Percentiles rank a stretch among this genome's conserved stretches.
Evolutionary conservation across 2,329 filamentous ascomycete genomes (phyloP).

Genomic region (Diaporthe caulivora): DNA sequence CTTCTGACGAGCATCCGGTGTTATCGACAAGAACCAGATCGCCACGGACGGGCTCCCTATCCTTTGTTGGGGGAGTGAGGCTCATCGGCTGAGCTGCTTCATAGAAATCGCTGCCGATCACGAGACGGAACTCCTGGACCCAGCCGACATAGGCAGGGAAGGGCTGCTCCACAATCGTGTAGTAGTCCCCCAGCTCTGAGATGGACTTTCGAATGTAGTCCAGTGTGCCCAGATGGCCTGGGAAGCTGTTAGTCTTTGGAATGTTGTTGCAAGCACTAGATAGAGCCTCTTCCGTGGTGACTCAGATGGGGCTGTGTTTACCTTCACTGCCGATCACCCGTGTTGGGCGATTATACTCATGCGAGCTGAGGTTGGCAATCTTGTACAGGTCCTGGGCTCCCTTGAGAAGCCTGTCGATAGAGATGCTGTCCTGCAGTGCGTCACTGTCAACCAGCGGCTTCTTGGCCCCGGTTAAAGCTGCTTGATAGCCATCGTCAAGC

Average conservation of each 20-base stretch:
- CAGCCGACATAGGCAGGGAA: slow-evolving; percentile 73
- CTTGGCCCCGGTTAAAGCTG: slow-evolving; percentile 27
- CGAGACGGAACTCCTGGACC: slow-evolving; percentile 69
- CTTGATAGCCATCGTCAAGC: slow-evolving; percentile 10
- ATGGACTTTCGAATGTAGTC: slow-evolving; percentile 72
- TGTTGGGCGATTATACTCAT: slow-evolving; percentile 76
- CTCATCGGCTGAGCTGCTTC: slow-evolving; percentile 68
- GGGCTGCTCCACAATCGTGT: slow-evolving; percentile 71
- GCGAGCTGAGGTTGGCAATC: slow-evolving; percentile 69
- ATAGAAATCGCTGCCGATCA: slow-evolving; percentile 65
- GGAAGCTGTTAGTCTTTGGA: neutral
- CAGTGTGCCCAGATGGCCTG: slow-evolving; percentile 74
- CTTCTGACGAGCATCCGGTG: slow-evolving; percentile 72
- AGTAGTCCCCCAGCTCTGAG: slow-evolving; percentile 69
- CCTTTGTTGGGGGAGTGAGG: slow-evolving; percentile 74
- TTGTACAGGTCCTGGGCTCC: slow-evolving; percentile 73
- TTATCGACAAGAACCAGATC: slow-evolving; percentile 71
- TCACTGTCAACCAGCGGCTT: slow-evolving; percentile 64
- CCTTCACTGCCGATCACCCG: slow-evolving; percentile 77
- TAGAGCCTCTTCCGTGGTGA: neutral
- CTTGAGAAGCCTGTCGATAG: slow-evolving; percentile 64
- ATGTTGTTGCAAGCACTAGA: no score
- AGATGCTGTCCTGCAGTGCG: slow-evolving; percentile 69
- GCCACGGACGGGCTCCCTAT: slow-evolving; percentile 70
- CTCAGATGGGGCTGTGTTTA: slow-evolving; percentile 46